Base-by-base conservation (phyloP, 1,284 basidiomycete species). In the Xerocomus amazonicus region DNA sequence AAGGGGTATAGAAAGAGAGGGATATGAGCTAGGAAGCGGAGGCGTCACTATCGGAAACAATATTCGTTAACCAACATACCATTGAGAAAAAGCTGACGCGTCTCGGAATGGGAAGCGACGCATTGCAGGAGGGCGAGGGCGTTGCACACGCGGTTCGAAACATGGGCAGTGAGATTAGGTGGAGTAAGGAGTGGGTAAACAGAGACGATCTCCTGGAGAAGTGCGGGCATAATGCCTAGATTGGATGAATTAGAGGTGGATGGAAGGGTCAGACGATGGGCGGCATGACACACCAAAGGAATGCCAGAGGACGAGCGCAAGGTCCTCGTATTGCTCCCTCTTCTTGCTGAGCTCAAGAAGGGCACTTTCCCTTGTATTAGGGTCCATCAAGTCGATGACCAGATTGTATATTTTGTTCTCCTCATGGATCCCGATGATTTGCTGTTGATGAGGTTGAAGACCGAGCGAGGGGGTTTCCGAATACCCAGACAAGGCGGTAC, bases 111-210 rank as follows among this genome's bases (percentile, higher is more conserved):
- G 51, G 91, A 95, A 17, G 95, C 97, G 33, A 99, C 97, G 66
- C 97, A 99, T 74, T 99, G 97, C 43, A 99, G 75, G 40, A 99
- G 81, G 6, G 97, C 97, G 34, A 99, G 84, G 14, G 97, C 97
- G 70, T 99, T 99, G 78, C 97, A 99, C 40, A 99, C 97, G 46
- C 97, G 86, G 70, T 99, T 99, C n/a, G 93, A 97, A 44, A 95
- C 94, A 71, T 97, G 95, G 1, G 97, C 97, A 3, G 95, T 97
- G 47, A 99, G 82, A 56, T 95, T 92, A 3, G 97, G 96, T 0
- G 97, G 97, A 13, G 92, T 92, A 42, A 99, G 81, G 45, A 97
- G 79, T 1, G 96, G 96, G 71, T 99, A 99, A 46, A 99, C 97
- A 16, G 95, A 94, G 48, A 99, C 93, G 62, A 99, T 99, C 72